Conservation (phyloP, 2,329 filamentous ascomycete genomes). For the Penicillium paneum region DNA sequence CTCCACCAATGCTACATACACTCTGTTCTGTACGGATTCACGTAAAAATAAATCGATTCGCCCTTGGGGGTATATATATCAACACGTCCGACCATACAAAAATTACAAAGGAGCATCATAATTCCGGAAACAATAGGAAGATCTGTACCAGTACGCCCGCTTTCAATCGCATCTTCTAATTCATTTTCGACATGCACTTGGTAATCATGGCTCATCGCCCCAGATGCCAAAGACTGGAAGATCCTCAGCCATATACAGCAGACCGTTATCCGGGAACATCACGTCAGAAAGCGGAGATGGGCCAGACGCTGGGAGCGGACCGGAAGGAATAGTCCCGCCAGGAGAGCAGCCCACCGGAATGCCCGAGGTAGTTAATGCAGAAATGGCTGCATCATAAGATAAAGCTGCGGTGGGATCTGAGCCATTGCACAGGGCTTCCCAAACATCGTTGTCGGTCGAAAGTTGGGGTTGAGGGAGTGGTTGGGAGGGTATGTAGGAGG, state of each 20-base stretch:
- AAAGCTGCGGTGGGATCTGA: constrained; percentile 17
- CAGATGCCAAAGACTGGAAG: constrained; percentile 34
- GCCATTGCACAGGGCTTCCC: constrained; percentile 29
- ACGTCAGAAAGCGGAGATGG: constrained; percentile 35
- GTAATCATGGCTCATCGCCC: constrained; percentile 24
- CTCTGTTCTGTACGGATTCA: neutral
- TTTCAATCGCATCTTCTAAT: neutral
- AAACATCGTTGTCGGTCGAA: constrained; percentile 23
- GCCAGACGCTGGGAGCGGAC: constrained; percentile 14
- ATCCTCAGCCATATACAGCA: constrained; percentile 36
- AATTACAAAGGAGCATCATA: neutral
- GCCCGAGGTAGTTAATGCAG: constrained; percentile 33
- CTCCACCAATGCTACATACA: neutral
- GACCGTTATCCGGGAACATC: constrained; percentile 32
- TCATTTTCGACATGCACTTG: neutral
- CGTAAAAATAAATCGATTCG: neutral
- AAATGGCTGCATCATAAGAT: constrained; percentile 33
- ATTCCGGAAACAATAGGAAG: neutral
- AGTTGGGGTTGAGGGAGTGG: neutral
- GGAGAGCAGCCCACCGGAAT: constrained; percentile 35
- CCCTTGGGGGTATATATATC: neutral
- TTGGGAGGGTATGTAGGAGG: constrained; percentile 18
- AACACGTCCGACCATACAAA: neutral
- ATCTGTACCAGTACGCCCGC: neutral
- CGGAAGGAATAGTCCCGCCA: constrained; percentile 26